Conservation (phyloP, 495 filamentous ascomycete species). For the Talaromyces trachyspermus region DNA sequence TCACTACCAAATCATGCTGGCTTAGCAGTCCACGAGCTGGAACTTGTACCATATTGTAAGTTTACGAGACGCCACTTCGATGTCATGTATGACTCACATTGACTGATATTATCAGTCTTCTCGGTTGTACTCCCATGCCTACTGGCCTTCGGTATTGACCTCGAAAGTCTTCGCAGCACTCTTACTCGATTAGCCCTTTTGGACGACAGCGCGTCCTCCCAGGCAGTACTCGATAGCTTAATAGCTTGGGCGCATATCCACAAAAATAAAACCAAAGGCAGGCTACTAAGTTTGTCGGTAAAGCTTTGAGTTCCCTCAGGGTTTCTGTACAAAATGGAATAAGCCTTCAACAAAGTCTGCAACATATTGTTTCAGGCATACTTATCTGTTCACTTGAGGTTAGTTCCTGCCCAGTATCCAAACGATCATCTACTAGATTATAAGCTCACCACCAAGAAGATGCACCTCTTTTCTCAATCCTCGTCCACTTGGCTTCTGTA, state of each 20-base stretch:
- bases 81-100: not conserved
- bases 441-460: not conserved
- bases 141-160: not conserved
- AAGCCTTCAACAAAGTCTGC: not conserved
- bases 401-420: not conserved
- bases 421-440: not conserved
- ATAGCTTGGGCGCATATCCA: not conserved
- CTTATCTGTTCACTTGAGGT: constrained; percentile 3
- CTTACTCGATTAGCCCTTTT: not conserved
- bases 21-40: not conserved
- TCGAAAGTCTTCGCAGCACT: not conserved
- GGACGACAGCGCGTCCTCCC: not conserved
- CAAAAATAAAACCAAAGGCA: not conserved
- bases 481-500: not conserved
- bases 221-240: not conserved
- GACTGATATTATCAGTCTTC: not conserved
- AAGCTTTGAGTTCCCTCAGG: not conserved
- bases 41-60: constrained; percentile 3
- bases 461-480: not conserved
- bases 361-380: constrained; percentile 2
- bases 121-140: not conserved
- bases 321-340: not conserved
- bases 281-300: not conserved
- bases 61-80: not conserved
- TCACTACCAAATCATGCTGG: not conserved